Base-by-base conservation (phyloP, 208 protist genomes). In the Zelonia costaricensis region DNA sequence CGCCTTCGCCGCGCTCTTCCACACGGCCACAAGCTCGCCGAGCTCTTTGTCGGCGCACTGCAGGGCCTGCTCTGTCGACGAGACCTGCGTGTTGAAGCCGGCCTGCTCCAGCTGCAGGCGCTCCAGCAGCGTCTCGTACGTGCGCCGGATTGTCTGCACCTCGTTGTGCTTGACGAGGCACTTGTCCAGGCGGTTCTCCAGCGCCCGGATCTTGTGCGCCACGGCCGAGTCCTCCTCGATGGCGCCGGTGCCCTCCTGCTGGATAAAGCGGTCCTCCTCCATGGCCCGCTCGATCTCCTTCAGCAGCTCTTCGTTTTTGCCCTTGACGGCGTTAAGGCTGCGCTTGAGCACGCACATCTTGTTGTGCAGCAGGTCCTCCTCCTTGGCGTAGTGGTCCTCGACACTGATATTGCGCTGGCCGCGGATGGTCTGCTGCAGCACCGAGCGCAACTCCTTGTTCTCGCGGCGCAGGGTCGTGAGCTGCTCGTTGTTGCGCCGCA, bases 101-200 rank as follows among this genome's bases (percentile, higher is more conserved):
- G 91, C 62, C 62, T 95, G 91, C 77, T 98, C 93, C 51, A 96
- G 73, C 73, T 97, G 88, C 20, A 98, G 84, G 15, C 95, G 83
- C 68, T 97, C 85, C 58, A 98, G 74, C 48, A 98, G 94, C 53
- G 95, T 90, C 73, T 98, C 91, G 76, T 98, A 99, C 15, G 97
- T 98, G 47, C 91, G 93, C 16, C 86, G 80, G 48, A 99, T 98
- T 40, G 84, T 83, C 64, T 90, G 86, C 9, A 97, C 93, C 63
- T 99, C 97, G 69, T 98, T 98, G 88, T 97, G 95, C 81, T 98
- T 99, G 53, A 99, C 97, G 25, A 98, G 91, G 25, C 94, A 97
- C 82, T 98, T 99, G 74, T 99, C 97, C 0, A 99, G 85, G 9
- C 94, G 74, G 66, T 98, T 98, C 72, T 99, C 96, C 6, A 99